Base-by-base conservation (phyloP, 371 early-diverging fungal species). In the Lichtheimia ornata region DNA sequence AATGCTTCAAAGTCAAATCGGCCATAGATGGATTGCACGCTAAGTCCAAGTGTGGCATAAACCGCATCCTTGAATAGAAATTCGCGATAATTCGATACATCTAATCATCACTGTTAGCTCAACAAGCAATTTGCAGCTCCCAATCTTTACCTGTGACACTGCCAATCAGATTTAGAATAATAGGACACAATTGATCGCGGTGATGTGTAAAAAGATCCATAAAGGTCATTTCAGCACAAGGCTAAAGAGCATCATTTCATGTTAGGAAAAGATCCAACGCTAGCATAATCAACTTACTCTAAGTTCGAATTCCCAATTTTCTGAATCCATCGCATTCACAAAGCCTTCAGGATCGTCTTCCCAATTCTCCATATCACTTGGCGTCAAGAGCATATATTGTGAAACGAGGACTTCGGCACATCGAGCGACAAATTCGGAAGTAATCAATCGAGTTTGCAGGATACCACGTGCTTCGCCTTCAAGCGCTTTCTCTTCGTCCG, bases 271-370 rank as follows among this genome's bases (percentile, higher is more conserved):
- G 35, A 35, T 1, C 9, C 2, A 35, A 35, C 11, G 9, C 35
- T 6, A 11, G 4, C 11, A 11, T 35, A n/a, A 5, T 17, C 5
- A 12, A 74, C 79, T 47, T 76, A 87, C 88, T 59, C 95, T 69
- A 51, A 94, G 64, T 59, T 90, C 90, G 71, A 85, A 94, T 63
- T 88, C 91, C 92, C 94, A 95, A 47, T 91, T 88, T 64, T 95
- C 95, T 11, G 91, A 82, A 58, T 92, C 94, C 18, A 92, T 87
- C 14, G 88, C 87, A 45, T 83, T 77, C 11, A 91, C 73, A 89
- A 92, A 97, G 3, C 81, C 85, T 74, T 97, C 96, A 5, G 96
- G 94, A 64, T 91, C 92, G 2, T 90, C 87, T 52, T 91, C 88
- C 96, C 95, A 96, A 66, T 74, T 73, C 25, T 74, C 81, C 59